phyloP scores from a whole-genome alignment of 768 basidiomycete species.

The Tulasnella calospora region DNA sequence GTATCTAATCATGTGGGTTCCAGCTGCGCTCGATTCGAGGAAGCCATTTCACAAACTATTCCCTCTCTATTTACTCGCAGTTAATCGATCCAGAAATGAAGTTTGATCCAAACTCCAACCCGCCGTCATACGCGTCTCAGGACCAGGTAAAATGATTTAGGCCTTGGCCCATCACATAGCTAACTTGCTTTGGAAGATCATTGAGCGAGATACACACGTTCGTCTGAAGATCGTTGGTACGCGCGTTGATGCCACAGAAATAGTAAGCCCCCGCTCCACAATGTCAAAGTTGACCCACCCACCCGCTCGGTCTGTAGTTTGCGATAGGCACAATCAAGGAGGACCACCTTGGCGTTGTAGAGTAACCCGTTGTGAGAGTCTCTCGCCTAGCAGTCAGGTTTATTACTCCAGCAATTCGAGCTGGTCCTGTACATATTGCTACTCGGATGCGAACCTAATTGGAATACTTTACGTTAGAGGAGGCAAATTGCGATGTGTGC shows the following conservation, averaged over 20 bases:
- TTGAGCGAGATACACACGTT: slow-evolving; percentile 88
- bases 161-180: slow-evolving; percentile 2
- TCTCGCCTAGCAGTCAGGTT: background rate
- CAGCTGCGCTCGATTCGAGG: background rate
- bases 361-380: slow-evolving; percentile 37
- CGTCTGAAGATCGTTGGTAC: slow-evolving; percentile 98
- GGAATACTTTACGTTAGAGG: background rate
- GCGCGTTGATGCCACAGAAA: slow-evolving; percentile 94
- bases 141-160: slow-evolving; percentile 55
- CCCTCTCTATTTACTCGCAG: slow-evolving; percentile 39
- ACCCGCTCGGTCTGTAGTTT: slow-evolving; percentile 51
- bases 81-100: slow-evolving; percentile 90
- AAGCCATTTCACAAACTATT: background rate
- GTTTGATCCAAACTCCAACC: slow-evolving; percentile 94
- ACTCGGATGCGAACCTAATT: background rate
- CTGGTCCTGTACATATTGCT: background rate
- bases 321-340: slow-evolving; percentile 98
- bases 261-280: slow-evolving; percentile 51
- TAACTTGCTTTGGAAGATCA: slow-evolving; percentile 52
- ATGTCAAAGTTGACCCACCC: background rate
- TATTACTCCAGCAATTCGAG: background rate
- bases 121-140: slow-evolving; percentile 91
- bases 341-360: slow-evolving; percentile 92
- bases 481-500: background rate
- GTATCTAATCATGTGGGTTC: slow-evolving; percentile 84